Conservation (phyloP, 169 alveolate genomes). For the Eimeria acervulina region DNA sequence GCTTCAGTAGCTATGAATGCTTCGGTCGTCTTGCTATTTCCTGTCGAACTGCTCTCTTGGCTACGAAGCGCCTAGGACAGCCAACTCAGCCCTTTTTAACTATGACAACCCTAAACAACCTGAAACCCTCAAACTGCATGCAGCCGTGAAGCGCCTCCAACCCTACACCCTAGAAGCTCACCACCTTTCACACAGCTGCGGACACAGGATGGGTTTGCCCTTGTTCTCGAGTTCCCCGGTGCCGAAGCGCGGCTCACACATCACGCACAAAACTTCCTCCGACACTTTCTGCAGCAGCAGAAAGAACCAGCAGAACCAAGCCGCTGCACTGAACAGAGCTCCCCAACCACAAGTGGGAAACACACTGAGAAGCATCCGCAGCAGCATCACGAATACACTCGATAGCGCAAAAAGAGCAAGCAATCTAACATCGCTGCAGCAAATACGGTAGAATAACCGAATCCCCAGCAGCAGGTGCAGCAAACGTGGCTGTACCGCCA, state of each 20-base stretch:
- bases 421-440: neutral
- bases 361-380: neutral
- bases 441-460: neutral
- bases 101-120: neutral
- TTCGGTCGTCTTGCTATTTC: neutral
- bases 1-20: neutral
- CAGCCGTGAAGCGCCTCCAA: neutral
- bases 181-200: constrained; percentile 69
- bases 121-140: neutral
- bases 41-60: neutral
- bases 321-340: neutral
- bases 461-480: neutral
- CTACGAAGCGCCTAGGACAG: neutral
- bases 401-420: neutral
- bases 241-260: constrained; percentile 69
- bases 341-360: neutral
- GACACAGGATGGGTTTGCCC: constrained; percentile 60
- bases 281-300: constrained; percentile 74
- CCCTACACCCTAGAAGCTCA: neutral
- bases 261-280: constrained; percentile 57
- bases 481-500: neutral
- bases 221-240: constrained; percentile 64
- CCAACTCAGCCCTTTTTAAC: neutral
- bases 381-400: neutral
- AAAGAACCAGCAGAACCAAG: neutral